Conservation (phyloP, 345 rosid genomes). For the Isatis tinctoria region DNA sequence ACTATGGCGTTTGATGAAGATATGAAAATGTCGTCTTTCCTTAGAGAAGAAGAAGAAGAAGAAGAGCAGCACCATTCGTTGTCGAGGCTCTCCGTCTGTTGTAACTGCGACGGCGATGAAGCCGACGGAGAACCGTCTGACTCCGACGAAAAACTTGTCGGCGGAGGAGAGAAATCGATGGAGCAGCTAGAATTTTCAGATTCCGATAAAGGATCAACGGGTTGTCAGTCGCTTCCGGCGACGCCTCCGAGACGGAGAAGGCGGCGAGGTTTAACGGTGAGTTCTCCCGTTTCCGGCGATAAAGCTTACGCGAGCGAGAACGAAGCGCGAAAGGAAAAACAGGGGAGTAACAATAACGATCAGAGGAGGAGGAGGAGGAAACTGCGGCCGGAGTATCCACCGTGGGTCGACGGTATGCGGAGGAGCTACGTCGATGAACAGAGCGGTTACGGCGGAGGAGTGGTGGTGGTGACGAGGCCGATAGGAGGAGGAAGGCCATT, state of each 20-base stretch:
- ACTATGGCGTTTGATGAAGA: conserved; percentile 30
- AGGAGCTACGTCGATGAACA: conserved; percentile 26
- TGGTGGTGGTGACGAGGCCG: conserved; percentile 79
- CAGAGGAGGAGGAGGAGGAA: conserved; percentile 29
- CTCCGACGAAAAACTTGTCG: background rate
- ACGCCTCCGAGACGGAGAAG: conserved; percentile 28
- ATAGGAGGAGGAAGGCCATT: conserved; percentile 69
- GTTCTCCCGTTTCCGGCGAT: conserved; percentile 14
- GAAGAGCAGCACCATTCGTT: conserved; percentile 17
- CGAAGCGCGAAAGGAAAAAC: conserved; percentile 42
- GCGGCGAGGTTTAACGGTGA: background rate
- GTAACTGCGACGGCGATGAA: conserved; percentile 30
- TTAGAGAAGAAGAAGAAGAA: conserved; percentile 23
- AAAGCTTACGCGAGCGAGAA: conserved; percentile 84
- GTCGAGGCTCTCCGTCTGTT: conserved; percentile 33
- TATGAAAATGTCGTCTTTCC: conserved; percentile 27
- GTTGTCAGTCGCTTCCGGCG: conserved; percentile 27
- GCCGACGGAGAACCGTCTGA: conserved; percentile 31
- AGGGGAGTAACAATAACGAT: conserved; percentile 38
- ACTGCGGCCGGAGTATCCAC: conserved; percentile 30
- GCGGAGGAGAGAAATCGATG: conserved; percentile 10
- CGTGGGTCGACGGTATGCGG: conserved; percentile 36
- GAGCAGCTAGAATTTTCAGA: conserved; percentile 17
- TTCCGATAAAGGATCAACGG: conserved; percentile 29
- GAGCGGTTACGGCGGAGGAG: conserved; percentile 40